These are phyloP conservation scores for Apiospora saccharicola DNA, from an alignment of 2,329 filamentous ascomycete species.

Conservation along the genomic window DNA sequence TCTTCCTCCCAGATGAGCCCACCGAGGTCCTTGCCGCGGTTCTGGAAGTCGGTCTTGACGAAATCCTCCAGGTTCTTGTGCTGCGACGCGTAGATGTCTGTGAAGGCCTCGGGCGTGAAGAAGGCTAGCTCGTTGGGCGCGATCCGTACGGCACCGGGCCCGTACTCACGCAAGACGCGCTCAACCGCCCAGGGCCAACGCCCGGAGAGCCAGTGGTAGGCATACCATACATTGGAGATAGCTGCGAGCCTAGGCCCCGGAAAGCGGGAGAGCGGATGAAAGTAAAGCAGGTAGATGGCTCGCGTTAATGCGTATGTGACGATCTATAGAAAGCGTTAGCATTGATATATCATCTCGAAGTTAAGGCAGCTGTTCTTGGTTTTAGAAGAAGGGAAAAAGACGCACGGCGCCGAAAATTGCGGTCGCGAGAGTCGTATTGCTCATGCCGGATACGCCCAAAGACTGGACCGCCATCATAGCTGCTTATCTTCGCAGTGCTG, in stretches of 20 bases:
- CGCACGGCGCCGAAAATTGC: background rate
- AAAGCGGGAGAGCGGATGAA: constrained; percentile 31
- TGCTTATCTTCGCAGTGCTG: background rate
- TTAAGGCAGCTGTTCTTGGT: too few species aligned
- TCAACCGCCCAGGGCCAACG: constrained; percentile 31
- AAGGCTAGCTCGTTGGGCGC: constrained; percentile 35
- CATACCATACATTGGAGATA: constrained; percentile 33
- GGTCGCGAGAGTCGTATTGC: background rate
- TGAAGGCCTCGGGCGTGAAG: constrained; percentile 27
- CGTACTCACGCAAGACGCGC: constrained; percentile 30
- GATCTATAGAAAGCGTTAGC: background rate
- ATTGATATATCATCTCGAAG: too few species aligned
- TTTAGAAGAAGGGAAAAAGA: background rate
- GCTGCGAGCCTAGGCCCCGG: constrained; percentile 31
- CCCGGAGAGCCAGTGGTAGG: constrained; percentile 30
- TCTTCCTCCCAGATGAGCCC: constrained; percentile 37
- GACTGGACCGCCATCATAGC: background rate
- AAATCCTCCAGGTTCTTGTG: constrained; percentile 32
- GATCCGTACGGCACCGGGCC: constrained; percentile 31
- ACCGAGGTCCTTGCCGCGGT: constrained; percentile 31
- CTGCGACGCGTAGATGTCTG: constrained; percentile 33
- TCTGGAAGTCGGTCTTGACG: constrained; percentile 33
- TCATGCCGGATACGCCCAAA: background rate
- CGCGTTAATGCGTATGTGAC: background rate
- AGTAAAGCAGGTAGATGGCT: constrained; percentile 28